These are phyloP conservation scores for Thielaviopsis ethacetica DNA, from an alignment of 2,329 filamentous ascomycete genomes.

Conservation along the genomic window DNA sequence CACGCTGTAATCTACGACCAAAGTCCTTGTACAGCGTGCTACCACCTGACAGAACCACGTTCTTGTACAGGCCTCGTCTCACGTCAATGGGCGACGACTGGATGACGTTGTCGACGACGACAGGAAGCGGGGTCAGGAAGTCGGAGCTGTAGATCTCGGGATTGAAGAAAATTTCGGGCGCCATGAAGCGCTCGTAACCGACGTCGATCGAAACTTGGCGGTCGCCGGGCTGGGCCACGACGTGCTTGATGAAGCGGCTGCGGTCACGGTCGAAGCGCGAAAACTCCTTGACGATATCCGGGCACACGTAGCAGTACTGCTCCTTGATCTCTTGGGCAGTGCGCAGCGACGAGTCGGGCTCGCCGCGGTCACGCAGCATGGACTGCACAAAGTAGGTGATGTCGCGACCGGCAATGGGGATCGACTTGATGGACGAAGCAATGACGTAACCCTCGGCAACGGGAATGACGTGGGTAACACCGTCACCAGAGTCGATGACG, in stretches of 20 bases:
- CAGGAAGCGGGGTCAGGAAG: conserved; percentile 87
- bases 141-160: conserved; percentile 98
- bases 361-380: conserved; percentile 83
- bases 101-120: conserved; percentile 90
- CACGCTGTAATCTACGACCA: conserved; percentile 83
- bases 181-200: conserved; percentile 93
- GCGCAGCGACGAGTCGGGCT: conserved; percentile 92
- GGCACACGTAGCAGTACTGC: conserved; percentile 95
- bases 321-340: conserved; percentile 98
- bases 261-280: conserved; percentile 84
- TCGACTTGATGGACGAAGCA: conserved; percentile 96
- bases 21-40: conserved; percentile 99
- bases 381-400: conserved; percentile 99
- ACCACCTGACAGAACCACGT: conserved; percentile 93
- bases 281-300: conserved; percentile 98
- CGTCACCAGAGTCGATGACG: conserved; percentile 95
- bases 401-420: conserved; percentile 92
- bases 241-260: conserved; percentile 79
- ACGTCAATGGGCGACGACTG: conserved; percentile 97
- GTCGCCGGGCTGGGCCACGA: conserved; percentile 71
- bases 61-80: conserved; percentile 94
- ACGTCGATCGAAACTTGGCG: conserved; percentile 77
- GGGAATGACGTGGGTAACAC: conserved; percentile 97
- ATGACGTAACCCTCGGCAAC: conserved; percentile 98
- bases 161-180: conserved; percentile 99